Percentiles rank a stretch among this genome's conserved stretches.
phyloP scores from a whole-genome alignment of 2,329 filamentous ascomycete genomes.

The Aureobasidium lini region DNA sequence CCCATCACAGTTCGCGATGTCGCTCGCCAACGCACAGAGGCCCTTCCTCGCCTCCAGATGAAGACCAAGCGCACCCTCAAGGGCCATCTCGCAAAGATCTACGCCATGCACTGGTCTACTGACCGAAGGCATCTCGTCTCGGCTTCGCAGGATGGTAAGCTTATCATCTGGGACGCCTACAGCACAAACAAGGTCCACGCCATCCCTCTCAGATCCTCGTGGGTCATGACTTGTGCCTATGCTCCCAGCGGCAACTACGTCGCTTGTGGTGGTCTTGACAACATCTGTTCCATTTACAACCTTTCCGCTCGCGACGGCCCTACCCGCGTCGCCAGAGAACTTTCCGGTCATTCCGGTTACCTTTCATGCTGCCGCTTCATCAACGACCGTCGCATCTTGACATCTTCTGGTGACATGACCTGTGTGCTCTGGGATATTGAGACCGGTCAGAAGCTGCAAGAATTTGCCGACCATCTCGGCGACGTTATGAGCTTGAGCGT shows the following conservation, averaged over 20 bases:
- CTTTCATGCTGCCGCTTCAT: slow-evolving; percentile 98
- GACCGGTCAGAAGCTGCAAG: slow-evolving; percentile 91
- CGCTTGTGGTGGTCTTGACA: slow-evolving; percentile 95
- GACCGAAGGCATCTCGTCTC: slow-evolving; percentile 95
- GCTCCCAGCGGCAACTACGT: slow-evolving; percentile 97
- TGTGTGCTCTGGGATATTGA: slow-evolving; percentile 99
- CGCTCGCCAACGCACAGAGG: slow-evolving; percentile 84
- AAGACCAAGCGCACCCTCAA: slow-evolving; percentile 95
- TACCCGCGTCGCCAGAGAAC: slow-evolving; percentile 86
- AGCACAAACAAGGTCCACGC: slow-evolving; percentile 99
- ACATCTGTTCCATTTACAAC: slow-evolving; percentile 99
- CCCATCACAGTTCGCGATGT: slow-evolving; percentile 69
- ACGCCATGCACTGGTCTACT: slow-evolving; percentile 99
- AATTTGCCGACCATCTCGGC: slow-evolving; percentile 95
- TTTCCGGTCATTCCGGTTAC: slow-evolving; percentile 95
- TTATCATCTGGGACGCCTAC: slow-evolving; percentile 99
- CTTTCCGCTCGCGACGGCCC: slow-evolving; percentile 95
- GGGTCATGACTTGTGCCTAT: slow-evolving; percentile 99
- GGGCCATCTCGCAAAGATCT: slow-evolving; percentile 97
- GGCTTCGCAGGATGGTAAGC: slow-evolving; percentile 96
- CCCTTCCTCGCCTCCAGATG: slow-evolving; percentile 90
- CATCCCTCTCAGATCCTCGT: slow-evolving; percentile 92
- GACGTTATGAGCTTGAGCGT: slow-evolving; percentile 99
- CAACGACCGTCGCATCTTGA: slow-evolving; percentile 95
- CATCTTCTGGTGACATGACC: slow-evolving; percentile 98